Percentiles rank a stretch among this genome's conserved stretches.
phyloP scores from a whole-genome alignment of 2,329 filamentous ascomycete species.

The Microsporum ferrugineum region DNA sequence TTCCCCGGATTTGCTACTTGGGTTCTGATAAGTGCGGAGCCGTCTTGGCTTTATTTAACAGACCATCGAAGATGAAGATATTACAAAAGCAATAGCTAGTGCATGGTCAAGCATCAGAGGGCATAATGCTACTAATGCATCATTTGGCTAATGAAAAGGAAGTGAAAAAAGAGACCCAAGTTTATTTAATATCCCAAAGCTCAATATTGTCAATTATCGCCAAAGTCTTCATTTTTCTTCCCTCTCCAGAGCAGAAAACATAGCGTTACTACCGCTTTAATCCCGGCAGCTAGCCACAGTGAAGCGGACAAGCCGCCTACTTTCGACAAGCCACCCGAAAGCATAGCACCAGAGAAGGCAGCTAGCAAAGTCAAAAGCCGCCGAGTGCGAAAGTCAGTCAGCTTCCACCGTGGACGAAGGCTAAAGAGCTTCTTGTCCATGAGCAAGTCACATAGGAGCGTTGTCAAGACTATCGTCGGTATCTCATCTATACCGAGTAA shows the following conservation, averaged over 20 bases:
- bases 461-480: conserved; percentile 34
- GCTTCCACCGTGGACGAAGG: conserved; percentile 15
- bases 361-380: conserved; percentile 28
- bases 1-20: not conserved
- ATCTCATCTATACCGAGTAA: conserved; percentile 30
- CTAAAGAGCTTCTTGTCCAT: conserved; percentile 24
- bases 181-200: not conserved
- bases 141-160: not conserved
- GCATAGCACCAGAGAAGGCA: conserved; percentile 32
- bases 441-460: conserved; percentile 30
- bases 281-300: conserved; percentile 31
- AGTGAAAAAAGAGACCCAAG: not conserved
- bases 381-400: conserved; percentile 25
- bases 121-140: not conserved
- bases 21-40: not conserved
- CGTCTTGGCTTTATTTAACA: not conserved
- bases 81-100: not conserved
- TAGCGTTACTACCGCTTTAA: conserved; percentile 27
- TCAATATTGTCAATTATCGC: not conserved
- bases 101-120: not conserved
- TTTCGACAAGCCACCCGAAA: conserved; percentile 31
- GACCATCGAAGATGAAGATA: not conserved
- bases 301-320: conserved; percentile 26
- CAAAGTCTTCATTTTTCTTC: conserved; percentile 9
- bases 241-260: conserved; percentile 29